phyloP scores from a whole-genome alignment of 805 yeast genomes.

The Saturnispora saitoi region DNA sequence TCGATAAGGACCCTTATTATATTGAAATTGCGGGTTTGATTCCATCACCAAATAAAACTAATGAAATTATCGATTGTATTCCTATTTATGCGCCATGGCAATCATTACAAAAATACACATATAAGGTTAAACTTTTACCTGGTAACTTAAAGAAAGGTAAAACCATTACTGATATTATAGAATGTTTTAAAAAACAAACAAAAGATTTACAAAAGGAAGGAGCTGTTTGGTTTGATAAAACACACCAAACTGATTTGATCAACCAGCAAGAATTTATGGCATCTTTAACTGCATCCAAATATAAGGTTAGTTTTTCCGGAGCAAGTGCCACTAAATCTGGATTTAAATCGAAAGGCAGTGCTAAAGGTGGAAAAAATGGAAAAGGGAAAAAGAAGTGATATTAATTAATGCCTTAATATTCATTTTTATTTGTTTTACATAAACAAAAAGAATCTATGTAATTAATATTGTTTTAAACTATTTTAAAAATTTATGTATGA shows the following conservation, averaged over 20 bases:
- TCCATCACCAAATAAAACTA: slow-evolving; percentile 39
- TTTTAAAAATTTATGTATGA: neutral
- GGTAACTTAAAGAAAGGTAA: slow-evolving; percentile 82
- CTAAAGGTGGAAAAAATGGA: slow-evolving; percentile 15
- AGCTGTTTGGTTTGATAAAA: slow-evolving; percentile 65
- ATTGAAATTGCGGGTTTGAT: slow-evolving; percentile 27
- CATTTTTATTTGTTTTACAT: no score
- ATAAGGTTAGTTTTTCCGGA: slow-evolving; percentile 56
- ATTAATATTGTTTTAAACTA: neutral
- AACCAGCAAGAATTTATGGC: slow-evolving; percentile 63
- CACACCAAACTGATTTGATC: slow-evolving; percentile 43
- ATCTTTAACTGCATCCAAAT: slow-evolving; percentile 59
- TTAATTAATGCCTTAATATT: neutral
- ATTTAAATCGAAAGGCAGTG: slow-evolving; percentile 10
- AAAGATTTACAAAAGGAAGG: slow-evolving; percentile 22
- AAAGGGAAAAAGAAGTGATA: slow-evolving; percentile 21
- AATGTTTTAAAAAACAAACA: slow-evolving; percentile 39
- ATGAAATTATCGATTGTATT: slow-evolving; percentile 51
- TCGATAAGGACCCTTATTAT: slow-evolving; percentile 28
- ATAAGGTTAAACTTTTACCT: slow-evolving; percentile 77
- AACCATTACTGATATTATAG: slow-evolving; percentile 60
- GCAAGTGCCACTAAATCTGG: slow-evolving; percentile 17
- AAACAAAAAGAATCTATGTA: no score
- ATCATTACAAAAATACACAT: slow-evolving; percentile 62
- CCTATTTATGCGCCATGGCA: slow-evolving; percentile 94